These are phyloP conservation scores for Fusarium sp. DNA, from an alignment of 2,329 filamentous ascomycete species.

Conservation along the genomic window DNA sequence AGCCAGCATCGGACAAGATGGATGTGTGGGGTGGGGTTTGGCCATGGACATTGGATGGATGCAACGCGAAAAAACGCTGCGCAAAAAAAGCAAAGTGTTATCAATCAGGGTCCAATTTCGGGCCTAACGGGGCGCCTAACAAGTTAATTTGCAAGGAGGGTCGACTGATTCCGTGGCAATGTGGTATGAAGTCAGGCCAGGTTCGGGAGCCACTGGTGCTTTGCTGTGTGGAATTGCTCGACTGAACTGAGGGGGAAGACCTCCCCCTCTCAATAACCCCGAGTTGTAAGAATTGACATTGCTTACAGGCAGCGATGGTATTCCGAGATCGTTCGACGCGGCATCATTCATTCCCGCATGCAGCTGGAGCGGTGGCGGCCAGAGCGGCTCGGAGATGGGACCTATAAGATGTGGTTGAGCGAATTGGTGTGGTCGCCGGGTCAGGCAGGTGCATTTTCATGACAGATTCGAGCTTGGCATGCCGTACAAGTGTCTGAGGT, in stretches of 20 bases:
- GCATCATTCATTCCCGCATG: neutral
- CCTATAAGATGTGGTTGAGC: neutral
- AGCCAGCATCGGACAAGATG: neutral
- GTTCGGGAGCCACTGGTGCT: neutral
- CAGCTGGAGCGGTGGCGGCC: neutral
- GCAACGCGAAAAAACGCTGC: neutral
- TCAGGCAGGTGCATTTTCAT: neutral
- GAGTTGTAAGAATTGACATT: neutral
- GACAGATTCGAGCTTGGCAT: neutral
- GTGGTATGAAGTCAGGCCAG: conserved; percentile 1
- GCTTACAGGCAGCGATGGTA: neutral
- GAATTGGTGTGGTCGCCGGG: neutral
- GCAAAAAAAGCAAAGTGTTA: conserved; percentile 7
- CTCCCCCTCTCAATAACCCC: neutral
- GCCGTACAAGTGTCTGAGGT: neutral
- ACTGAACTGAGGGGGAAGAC: neutral
- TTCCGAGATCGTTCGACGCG: conserved; percentile 2
- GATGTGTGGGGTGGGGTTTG: neutral
- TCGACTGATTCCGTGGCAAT: neutral
- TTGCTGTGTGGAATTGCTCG: neutral
- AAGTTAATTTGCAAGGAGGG: neutral
- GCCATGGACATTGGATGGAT: conserved; percentile 1
- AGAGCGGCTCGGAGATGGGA: neutral
- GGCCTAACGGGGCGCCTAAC: neutral
- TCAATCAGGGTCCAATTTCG: conserved; percentile 2